Percentiles rank a stretch among this genome's conserved stretches.
Conservation (phyloP, 2,329 filamentous ascomycete species). For the Exophiala oligosperma region DNA sequence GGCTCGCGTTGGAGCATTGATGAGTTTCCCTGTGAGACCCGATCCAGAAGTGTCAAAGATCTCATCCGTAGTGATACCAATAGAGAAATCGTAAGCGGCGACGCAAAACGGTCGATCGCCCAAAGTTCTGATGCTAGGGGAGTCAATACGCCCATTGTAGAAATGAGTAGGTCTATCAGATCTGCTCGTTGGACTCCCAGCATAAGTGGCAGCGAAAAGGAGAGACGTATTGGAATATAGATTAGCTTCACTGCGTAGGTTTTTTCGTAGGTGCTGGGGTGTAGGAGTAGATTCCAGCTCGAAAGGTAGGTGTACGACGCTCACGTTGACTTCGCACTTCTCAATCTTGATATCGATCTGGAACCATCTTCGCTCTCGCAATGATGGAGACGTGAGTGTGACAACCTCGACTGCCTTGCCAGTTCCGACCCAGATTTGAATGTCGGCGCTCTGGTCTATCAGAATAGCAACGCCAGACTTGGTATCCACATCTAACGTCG, state of each 20-base stretch:
- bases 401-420: conserved; percentile 5
- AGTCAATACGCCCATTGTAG: conserved; percentile 19
- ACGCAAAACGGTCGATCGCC: too few species aligned
- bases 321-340: not conserved
- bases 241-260: too few species aligned
- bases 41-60: conserved; percentile 33
- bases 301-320: not conserved
- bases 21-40: conserved; percentile 30
- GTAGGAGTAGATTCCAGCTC: too few species aligned
- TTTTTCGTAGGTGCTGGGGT: too few species aligned
- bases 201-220: too few species aligned
- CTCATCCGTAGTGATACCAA: conserved; percentile 16
- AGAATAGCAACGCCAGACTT: conserved; percentile 10
- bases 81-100: conserved; percentile 15
- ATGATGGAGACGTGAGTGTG: not conserved
- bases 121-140: not conserved
- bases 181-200: not conserved
- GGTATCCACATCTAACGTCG: conserved; percentile 3
- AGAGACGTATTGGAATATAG: too few species aligned
- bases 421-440: conserved; percentile 9
- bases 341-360: not conserved
- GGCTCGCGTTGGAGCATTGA: conserved; percentile 39
- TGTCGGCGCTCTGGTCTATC: not conserved
- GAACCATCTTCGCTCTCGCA: not conserved
- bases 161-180: not conserved